These are phyloP conservation scores for Vinca minor DNA, from an alignment of 257 asterid genomes.

Conservation along the genomic window DNA sequence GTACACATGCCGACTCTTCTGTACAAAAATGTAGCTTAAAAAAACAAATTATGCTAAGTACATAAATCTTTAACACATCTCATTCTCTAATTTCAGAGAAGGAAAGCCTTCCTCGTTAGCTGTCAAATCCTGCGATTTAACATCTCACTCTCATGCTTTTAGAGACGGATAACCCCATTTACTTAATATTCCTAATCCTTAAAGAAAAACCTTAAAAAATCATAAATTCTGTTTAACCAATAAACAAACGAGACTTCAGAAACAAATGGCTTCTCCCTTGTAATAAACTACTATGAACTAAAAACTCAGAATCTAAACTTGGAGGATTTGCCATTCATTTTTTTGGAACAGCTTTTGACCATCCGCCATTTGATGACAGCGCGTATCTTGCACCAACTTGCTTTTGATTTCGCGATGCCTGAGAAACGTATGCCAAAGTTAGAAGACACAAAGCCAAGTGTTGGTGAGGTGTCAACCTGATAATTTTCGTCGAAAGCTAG, in stretches of 20 bases:
- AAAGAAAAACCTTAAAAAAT: not conserved
- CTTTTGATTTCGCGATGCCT: slow-evolving; percentile 36
- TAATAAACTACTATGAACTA: not conserved
- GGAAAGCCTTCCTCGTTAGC: not conserved
- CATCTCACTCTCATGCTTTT: slow-evolving; percentile 9
- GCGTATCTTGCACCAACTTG: slow-evolving; percentile 69
- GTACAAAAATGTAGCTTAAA: slow-evolving; percentile 1
- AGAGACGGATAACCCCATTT: slow-evolving; percentile 8
- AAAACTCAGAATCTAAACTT: slow-evolving; percentile 8
- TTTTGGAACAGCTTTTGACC: slow-evolving; percentile 48
- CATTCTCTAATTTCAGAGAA: slow-evolving; percentile 2
- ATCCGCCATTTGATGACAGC: slow-evolving; percentile 74
- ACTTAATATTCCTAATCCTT: not conserved
- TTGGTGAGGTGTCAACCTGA: slow-evolving; percentile 19
- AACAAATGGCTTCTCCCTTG: not conserved
- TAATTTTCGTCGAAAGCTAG: slow-evolving; percentile 26
- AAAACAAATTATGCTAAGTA: not conserved
- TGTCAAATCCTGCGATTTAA: not conserved
- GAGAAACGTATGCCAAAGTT: slow-evolving; percentile 31
- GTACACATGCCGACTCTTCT: not conserved
- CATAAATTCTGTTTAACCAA: no score
- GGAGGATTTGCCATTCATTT: slow-evolving; percentile 30
- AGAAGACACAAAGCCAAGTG: slow-evolving; percentile 29
- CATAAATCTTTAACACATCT: slow-evolving; percentile 5
- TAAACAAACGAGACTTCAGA: not conserved